These are phyloP conservation scores for Tetradesmus obliquus DNA, from an alignment of 139 green algal species.

Conservation along the genomic window DNA sequence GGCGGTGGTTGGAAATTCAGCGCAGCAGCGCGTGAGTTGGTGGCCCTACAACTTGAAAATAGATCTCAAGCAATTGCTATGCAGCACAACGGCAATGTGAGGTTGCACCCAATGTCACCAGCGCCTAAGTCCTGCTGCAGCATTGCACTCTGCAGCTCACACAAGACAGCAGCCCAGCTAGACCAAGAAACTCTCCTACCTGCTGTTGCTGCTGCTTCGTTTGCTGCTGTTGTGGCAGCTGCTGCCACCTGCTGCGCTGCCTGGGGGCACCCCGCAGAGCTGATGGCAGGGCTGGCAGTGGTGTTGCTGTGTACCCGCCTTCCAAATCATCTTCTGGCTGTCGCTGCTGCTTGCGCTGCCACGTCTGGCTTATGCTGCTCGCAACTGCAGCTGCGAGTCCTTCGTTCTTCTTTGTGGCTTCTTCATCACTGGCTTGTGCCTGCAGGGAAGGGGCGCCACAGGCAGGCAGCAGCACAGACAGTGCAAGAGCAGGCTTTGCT, in stretches of 20 bases:
- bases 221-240: not conserved
- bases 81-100: no score
- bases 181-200: not conserved
- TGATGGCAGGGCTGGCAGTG: not conserved
- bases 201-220: not conserved
- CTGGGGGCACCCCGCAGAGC: not conserved
- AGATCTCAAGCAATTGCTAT: no score
- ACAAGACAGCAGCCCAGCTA: no score
- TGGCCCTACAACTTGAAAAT: no score
- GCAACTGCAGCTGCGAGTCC: not conserved
- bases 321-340: not conserved
- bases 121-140: no score
- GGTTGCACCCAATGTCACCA: no score
- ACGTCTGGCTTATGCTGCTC: not conserved
- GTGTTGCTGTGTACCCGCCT: not conserved
- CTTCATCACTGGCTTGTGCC: not conserved
- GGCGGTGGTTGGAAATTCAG: not conserved
- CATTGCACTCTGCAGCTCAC: not conserved
- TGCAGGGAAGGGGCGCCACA: not conserved
- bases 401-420: not conserved
- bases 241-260: not conserved
- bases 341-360: not conserved
- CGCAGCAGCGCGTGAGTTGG: not conserved
- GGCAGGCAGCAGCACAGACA: not conserved
- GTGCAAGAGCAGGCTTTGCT: not conserved